These are phyloP conservation scores for Debaryomyces sp. DNA, from an alignment of 1,139 yeast genomes.

Conservation along the genomic window DNA sequence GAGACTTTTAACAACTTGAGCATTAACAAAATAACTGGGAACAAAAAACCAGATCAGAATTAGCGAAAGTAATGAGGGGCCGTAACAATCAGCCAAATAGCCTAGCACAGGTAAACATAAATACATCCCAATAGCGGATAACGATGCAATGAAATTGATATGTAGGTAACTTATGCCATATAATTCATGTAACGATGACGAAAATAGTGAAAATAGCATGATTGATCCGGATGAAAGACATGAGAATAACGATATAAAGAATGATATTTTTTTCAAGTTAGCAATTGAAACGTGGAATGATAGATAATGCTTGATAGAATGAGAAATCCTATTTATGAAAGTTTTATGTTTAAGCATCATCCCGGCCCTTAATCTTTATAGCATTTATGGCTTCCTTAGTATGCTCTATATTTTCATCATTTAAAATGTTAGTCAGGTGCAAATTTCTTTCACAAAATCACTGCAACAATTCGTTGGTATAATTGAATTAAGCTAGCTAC, in stretches of 20 bases:
- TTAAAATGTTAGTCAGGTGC: constrained; percentile 2
- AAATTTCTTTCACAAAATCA: not conserved
- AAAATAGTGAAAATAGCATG: constrained; percentile 75
- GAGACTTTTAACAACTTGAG: constrained; percentile 14
- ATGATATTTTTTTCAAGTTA: constrained; percentile 38
- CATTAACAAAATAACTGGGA: constrained; percentile 68
- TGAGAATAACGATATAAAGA: constrained; percentile 44
- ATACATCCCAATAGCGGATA: constrained; percentile 82
- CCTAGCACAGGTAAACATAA: constrained; percentile 84
- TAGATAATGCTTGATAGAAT: constrained; percentile 16
- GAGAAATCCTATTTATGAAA: constrained; percentile 2
- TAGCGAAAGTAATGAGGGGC: constrained; percentile 74
- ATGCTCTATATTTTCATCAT: not conserved
- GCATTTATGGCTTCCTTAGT: not conserved
- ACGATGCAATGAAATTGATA: constrained; percentile 76
- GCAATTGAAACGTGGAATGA: constrained; percentile 25
- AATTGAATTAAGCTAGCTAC: not conserved
- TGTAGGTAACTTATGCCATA: constrained; percentile 68
- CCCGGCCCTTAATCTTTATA: not conserved
- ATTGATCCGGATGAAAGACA: constrained; percentile 85
- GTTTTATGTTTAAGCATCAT: constrained; percentile 3
- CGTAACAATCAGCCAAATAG: constrained; percentile 79
- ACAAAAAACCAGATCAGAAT: constrained; percentile 64
- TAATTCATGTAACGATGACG: constrained; percentile 63
- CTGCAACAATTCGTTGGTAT: not conserved